Evolutionary conservation across 148 eudicot species (phyloP), one percentile per base, ranked within the genome.

Genomic region (Silene uniflora): DNA sequence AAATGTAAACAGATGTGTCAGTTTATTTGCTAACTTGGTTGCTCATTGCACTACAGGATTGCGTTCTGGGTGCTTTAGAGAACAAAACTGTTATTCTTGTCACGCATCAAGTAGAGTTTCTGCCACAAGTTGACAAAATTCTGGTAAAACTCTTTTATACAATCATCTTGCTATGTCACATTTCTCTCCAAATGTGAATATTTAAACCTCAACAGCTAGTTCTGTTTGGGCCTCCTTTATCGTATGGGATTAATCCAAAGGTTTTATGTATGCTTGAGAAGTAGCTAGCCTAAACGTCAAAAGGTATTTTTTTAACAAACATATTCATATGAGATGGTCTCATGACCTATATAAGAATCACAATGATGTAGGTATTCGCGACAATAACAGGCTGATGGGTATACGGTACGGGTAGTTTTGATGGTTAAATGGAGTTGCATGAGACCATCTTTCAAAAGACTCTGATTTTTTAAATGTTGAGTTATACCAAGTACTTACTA

Each of bases 71-170:
- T 75, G 93, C 91, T 66, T 77, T 90, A 46, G 49, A 71, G 64
- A 81, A 76, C 56, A 90, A 86, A 74, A 86, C 90, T 3, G 90
- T 90, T 23, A 60, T 90, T 21, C 83, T 90, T 7, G 91, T 90
- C 70, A 90, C 93, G 54, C 76, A 85, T 84, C 91, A 88, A 88
- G 90, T 90, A 1, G 91, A 88, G 73, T 90, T 90, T 67, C 86
- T 88, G 70, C 91, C 87, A 59, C 81, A 83, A 70, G 84, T 88
- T 75, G 87, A 90, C 75, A 44, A 72, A 56, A 66, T 88, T 63
- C 70, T 90, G 88, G 93, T 90, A 66, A 32, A 32, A 68, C 27
- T 5, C 63, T 59, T 19, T 56, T 67, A 22, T 58, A 5, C 9
- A 9, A 61, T 22, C 44, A 56, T 56, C 9, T 19, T 76, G 27